A percentile compares a stretch with the other conserved stretches of the same genome.
Conservation (phyloP, 805 yeast genomes). For the Hanseniaspora clermontiae region DNA sequence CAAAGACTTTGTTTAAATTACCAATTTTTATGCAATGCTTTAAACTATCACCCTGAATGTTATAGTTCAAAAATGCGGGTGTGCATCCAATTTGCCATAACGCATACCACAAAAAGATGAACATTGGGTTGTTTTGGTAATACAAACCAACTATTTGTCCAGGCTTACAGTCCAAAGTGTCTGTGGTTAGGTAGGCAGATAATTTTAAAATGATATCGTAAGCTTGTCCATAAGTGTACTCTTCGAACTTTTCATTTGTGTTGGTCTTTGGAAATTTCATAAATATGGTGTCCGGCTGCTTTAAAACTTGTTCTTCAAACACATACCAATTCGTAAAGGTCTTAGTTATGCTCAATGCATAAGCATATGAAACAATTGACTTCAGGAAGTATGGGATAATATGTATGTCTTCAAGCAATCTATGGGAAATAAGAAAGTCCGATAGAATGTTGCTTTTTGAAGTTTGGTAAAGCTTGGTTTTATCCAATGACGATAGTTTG, state of each 20-base stretch:
- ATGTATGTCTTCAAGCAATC: constrained; percentile 41
- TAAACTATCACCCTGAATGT: constrained; percentile 57
- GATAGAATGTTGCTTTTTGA: background rate
- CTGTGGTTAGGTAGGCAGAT: constrained; percentile 44
- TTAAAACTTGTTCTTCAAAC: constrained; percentile 44
- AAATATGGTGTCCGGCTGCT: constrained; percentile 42
- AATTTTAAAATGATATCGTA: constrained; percentile 54
- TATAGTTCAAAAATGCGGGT: constrained; percentile 80
- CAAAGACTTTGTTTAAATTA: constrained; percentile 49
- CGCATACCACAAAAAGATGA: constrained; percentile 69
- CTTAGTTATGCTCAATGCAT: constrained; percentile 19
- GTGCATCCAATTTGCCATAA: constrained; percentile 83
- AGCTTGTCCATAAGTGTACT: constrained; percentile 55
- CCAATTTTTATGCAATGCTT: constrained; percentile 69
- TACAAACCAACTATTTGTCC: constrained; percentile 64
- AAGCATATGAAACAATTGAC: constrained; percentile 32
- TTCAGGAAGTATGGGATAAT: constrained; percentile 35
- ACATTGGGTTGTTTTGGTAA: constrained; percentile 72
- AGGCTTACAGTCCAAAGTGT: constrained; percentile 49
- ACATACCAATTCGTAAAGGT: constrained; percentile 53
- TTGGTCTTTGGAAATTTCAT: constrained; percentile 40
- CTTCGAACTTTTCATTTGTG: constrained; percentile 43
- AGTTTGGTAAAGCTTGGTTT: background rate
- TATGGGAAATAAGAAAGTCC: background rate
- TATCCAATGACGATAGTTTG: background rate